A percentile compares a stretch with the other conserved stretches of the same genome.
Evolutionary conservation across 202 grass and related monocot species (phyloP).

Genomic region (Panicum virgatum): DNA sequence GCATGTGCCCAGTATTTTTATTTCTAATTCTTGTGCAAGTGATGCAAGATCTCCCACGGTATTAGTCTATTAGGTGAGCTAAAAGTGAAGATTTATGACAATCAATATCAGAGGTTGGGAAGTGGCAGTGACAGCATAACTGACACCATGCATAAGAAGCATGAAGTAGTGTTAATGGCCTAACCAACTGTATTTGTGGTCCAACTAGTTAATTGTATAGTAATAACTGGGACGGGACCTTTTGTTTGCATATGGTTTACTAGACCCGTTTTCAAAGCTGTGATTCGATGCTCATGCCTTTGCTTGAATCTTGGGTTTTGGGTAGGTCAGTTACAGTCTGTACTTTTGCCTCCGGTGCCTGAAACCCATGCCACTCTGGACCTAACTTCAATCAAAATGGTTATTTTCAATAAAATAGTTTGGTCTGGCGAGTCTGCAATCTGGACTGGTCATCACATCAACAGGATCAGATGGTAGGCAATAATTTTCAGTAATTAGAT

Average conservation of each 20-base stretch:
- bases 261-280: neutral
- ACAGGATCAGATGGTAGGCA: slow-evolving; percentile 23
- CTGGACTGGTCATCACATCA: slow-evolving; percentile 12
- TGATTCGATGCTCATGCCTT: slow-evolving; percentile 22
- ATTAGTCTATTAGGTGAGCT: slow-evolving; percentile 13
- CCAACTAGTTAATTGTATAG: neutral
- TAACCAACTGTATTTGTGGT: slow-evolving; percentile 12
- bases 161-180: neutral
- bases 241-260: neutral
- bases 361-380: neutral
- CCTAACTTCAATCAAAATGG: slow-evolving; percentile 2
- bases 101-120: slow-evolving; percentile 34
- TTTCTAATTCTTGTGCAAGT: slow-evolving; percentile 23
- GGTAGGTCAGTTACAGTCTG: neutral
- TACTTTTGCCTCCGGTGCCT: slow-evolving; percentile 2
- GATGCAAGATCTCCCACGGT: slow-evolving; percentile 20
- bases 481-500: neutral
- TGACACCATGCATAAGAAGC: neutral
- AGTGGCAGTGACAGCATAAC: slow-evolving; percentile 11
- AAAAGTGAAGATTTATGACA: slow-evolving; percentile 16
- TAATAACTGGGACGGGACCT: neutral
- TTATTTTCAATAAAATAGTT: slow-evolving; percentile 14
- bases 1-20: slow-evolving; percentile 14
- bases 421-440: neutral
- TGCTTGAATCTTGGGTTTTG: slow-evolving; percentile 28